Base-by-base conservation (phyloP, 768 basidiomycete species). In the Tylopilus vinaceipallidus region DNA sequence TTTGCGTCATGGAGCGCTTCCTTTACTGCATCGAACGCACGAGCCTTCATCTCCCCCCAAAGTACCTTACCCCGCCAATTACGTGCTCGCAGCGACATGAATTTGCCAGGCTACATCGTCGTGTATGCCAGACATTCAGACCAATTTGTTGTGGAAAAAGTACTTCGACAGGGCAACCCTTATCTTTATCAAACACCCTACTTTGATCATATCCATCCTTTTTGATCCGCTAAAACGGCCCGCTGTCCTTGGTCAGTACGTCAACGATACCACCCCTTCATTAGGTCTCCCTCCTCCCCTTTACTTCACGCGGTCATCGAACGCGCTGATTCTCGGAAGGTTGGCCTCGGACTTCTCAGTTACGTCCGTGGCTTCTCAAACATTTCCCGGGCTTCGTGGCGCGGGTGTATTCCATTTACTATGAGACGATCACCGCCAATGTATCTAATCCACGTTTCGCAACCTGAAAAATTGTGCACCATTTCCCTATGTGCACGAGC, bases 321-420 rank as follows among this genome's bases (percentile, higher is more conserved):
- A 55, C 56, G 47, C 38, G 58, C 52, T 50, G 56, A 61, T 66
- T 59, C 66, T 54, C 64, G 60, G 59, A 66, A 62, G 63, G 32
- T 37, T 62, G 37, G 17, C 66, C 63, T 69, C 65, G 65, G 65
- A 69, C 65, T 69, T 66, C 35, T 58, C 48, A 45, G 34, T 57
- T 67, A 66, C 65, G 55, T 62, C 65, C 65, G 67, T 66, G 54
- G 52, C 67, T 66, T 67, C 67, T 60, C 29, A 42, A n/a, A 55
- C 51, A 45, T 53, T 53, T 50, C 45, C 55, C 55, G 48, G 44
- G 17, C 65, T 67, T 69, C 55, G 67, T 66, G 67, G 67, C 65
- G 60, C 54, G 41, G 41, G 47, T 35, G 45, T 46, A 55, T 53
- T 49, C 45, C 42, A 35, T 50, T 52, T 50, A 45, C 56, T 53